phyloP scores from a whole-genome alignment of 2,329 filamentous ascomycete species.

The Ustulina deusta region DNA sequence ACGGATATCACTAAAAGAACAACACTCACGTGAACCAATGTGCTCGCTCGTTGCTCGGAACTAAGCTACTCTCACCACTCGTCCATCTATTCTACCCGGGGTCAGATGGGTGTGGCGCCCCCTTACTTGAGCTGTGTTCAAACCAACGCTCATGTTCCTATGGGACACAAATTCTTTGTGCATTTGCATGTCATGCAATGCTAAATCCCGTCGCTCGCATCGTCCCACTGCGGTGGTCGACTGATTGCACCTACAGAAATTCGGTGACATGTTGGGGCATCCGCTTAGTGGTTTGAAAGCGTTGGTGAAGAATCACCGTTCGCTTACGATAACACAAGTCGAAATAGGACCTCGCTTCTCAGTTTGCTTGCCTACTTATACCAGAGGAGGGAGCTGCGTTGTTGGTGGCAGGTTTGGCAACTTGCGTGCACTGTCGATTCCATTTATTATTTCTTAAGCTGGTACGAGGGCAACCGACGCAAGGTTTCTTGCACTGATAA shows the following conservation, averaged over 20 bases:
- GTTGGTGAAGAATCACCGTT: neutral
- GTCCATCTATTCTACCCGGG: neutral
- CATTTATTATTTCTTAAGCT: neutral
- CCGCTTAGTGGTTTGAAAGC: neutral
- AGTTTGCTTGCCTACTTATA: neutral
- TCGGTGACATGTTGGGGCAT: neutral
- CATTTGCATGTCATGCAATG: constrained; percentile 34
- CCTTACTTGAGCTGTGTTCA: neutral
- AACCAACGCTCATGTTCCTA: constrained; percentile 1
- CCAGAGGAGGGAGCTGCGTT: neutral
- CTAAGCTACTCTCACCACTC: neutral
- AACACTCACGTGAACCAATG: neutral
- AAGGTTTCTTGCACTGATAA: neutral
- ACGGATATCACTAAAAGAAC: neutral
- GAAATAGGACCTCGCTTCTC: neutral
- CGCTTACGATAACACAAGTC: neutral
- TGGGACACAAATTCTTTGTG: neutral
- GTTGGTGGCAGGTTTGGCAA: neutral
- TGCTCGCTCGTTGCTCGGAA: neutral
- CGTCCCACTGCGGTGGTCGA: neutral
- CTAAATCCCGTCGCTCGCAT: constrained; percentile 15
- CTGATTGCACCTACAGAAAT: neutral
- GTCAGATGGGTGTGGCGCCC: constrained; percentile 29
- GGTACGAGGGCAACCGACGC: neutral
- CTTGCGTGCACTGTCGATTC: neutral